A percentile compares a stretch with the other conserved stretches of the same genome.
These are phyloP conservation scores for Pueraria montana DNA, from an alignment of 306 rosid species.

Conservation along the genomic window DNA sequence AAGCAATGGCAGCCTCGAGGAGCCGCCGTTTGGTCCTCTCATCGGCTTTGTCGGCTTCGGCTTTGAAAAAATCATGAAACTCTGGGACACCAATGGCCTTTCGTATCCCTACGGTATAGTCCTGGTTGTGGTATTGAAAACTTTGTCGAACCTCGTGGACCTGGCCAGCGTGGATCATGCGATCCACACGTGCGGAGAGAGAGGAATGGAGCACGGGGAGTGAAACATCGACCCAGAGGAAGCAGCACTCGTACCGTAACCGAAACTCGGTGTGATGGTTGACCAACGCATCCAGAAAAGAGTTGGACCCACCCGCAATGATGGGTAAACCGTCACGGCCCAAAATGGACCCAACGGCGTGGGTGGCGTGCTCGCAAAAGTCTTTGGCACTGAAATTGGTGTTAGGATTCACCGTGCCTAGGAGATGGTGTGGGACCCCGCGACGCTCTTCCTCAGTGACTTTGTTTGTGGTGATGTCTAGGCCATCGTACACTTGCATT, in stretches of 20 bases:
- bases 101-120: constrained; percentile 51
- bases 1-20: constrained; percentile 48
- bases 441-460: constrained; percentile 65
- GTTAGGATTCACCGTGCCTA: constrained; percentile 42
- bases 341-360: constrained; percentile 44
- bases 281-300: constrained; percentile 55
- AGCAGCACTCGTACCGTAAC: constrained; percentile 46
- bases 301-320: constrained; percentile 64
- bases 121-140: neutral
- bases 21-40: constrained; percentile 34
- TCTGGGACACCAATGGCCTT: constrained; percentile 62
- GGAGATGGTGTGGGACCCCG: constrained; percentile 80
- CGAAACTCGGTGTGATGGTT: constrained; percentile 45
- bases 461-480: constrained; percentile 75
- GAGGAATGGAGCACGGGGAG: constrained; percentile 52
- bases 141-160: constrained; percentile 45
- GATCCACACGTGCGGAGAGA: constrained; percentile 50
- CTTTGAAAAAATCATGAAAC: constrained; percentile 41
- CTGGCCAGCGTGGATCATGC: constrained; percentile 54
- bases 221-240: constrained; percentile 57
- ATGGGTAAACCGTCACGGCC: constrained; percentile 51
- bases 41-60: constrained; percentile 10
- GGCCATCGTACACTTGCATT: constrained; percentile 79
- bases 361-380: constrained; percentile 47
- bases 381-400: constrained; percentile 36